These are phyloP conservation scores for Fraxinus pennsylvanica DNA, from an alignment of 257 asterid genomes.

Conservation along the genomic window DNA sequence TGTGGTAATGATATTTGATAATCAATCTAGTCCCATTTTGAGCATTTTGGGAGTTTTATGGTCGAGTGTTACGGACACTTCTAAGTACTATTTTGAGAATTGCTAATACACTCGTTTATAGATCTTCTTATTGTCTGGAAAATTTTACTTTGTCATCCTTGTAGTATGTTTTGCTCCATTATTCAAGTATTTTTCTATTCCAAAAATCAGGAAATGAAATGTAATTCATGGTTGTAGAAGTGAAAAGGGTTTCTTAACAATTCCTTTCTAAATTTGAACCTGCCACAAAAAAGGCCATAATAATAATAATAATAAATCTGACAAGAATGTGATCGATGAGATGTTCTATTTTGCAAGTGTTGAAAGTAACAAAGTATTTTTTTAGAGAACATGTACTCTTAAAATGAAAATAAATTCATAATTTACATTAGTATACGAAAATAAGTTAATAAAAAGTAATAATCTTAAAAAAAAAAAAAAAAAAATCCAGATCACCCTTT, in stretches of 20 bases:
- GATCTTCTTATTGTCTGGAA: background rate
- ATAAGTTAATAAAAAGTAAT: too few species aligned
- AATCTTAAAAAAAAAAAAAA: too few species aligned
- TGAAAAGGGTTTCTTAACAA: background rate
- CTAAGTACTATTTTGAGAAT: constrained; percentile 16
- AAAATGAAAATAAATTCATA: too few species aligned
- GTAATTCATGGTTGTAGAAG: background rate
- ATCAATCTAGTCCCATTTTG: constrained; percentile 30
- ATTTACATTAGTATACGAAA: too few species aligned
- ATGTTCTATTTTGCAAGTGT: background rate
- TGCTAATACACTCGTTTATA: background rate
- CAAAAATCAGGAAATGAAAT: background rate
- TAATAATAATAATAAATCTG: background rate
- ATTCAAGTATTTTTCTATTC: background rate
- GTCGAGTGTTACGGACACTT: background rate
- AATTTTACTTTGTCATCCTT: background rate
- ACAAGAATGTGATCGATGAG: background rate
- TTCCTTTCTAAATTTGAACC: background rate
- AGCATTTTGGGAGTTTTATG: background rate
- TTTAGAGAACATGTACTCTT: too few species aligned
- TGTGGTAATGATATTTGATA: constrained; percentile 18
- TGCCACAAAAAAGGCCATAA: background rate
- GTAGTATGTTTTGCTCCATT: background rate
- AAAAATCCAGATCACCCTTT: too few species aligned
- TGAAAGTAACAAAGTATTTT: too few species aligned